Evolutionary conservation across 768 basidiomycete species (phyloP), one percentile per base, ranked within the genome.

Genomic region (Rhodotorula babjevae): DNA sequence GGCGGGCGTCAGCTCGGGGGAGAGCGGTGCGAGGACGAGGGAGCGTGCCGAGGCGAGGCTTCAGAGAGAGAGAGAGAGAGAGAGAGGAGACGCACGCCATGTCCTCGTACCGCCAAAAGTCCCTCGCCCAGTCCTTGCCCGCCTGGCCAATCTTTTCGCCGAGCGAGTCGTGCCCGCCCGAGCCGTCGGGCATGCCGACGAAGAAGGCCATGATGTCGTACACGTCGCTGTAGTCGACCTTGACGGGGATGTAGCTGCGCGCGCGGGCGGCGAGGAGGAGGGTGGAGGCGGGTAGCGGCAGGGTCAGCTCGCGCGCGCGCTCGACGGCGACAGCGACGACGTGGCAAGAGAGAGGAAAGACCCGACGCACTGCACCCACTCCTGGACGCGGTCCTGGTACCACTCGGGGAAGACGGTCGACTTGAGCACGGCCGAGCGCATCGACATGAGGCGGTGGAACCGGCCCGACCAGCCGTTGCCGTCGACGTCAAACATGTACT

Each of bases 341-440:
- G n/a, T n/a, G n/a, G n/a, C 16, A 21, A 16, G 14, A 29, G 29
- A 3, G 50, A 25, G 29, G 33, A 18, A 36, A 36, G 21, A 25
- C 3, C 36, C 42, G n/a, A 72, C 77, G 27, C 67, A 79, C 71
- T 79, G 79, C 21, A 78, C 76, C 79, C 79, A 81, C 42, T 79
- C 78, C 66, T 78, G 78, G 5, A 82, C 71, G 29, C 80, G 74
- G 56, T 79, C 78, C 25, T 76, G 71, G 69, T 80, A 74, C 76
- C 76, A 77, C 49, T 76, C 75, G 44, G 75, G 75, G 69, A 76
- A 76, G 1, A 67, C 70, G 23, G 72, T 74, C 27, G 71, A 71
- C 82, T 98, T 97, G 72, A 98, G 81, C 15, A 92, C 91, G 3
- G 88, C 91, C 74, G 69, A 92, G 79, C 94, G 91, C 60, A 90